A percentile compares a stretch with the other conserved stretches of the same genome.
phyloP scores from a whole-genome alignment of 1,139 yeast species.

The Pneumocystis carinii region DNA sequence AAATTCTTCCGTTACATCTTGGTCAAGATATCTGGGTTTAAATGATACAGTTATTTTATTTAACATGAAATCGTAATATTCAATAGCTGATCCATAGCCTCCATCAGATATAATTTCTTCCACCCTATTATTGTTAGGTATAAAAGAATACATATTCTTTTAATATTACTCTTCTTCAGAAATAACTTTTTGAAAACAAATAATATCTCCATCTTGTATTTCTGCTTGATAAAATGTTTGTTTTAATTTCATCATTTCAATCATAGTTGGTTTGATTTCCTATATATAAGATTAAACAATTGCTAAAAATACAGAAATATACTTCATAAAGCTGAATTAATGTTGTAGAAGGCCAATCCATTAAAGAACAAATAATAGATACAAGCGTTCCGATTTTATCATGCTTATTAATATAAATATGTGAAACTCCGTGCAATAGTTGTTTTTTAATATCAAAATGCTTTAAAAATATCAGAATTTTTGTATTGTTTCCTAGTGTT shows the following conservation, averaged over 20 bases:
- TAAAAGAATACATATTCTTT: slow-evolving; percentile 20
- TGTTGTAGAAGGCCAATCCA: slow-evolving; percentile 32
- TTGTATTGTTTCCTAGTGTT: slow-evolving; percentile 24
- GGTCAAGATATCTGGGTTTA: slow-evolving; percentile 34
- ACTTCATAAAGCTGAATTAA: slow-evolving; percentile 40
- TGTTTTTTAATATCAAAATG: slow-evolving; percentile 48
- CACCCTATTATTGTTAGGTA: not conserved
- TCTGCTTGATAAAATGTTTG: slow-evolving; percentile 48
- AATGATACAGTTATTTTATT: slow-evolving; percentile 51
- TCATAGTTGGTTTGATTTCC: slow-evolving; percentile 51
- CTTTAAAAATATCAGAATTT: slow-evolving; percentile 48
- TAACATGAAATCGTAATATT: slow-evolving; percentile 49
- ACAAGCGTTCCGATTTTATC: slow-evolving; percentile 34
- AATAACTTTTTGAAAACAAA: slow-evolving; percentile 38
- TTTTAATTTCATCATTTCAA: slow-evolving; percentile 36
- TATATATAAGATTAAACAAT: not conserved
- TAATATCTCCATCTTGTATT: slow-evolving; percentile 63
- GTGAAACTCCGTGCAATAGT: slow-evolving; percentile 46
- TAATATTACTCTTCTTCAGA: slow-evolving; percentile 16
- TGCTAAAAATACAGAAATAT: not conserved
- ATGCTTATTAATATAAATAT: slow-evolving; percentile 40
- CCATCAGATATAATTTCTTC: slow-evolving; percentile 11
- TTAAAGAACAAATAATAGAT: slow-evolving; percentile 31
- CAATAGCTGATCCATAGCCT: slow-evolving; percentile 28
- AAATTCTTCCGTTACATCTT: slow-evolving; percentile 25